A percentile compares a stretch with the other conserved stretches of the same genome.
Conservation (phyloP, 2,329 filamentous ascomycete genomes). For the Thermothelomyces thermophilus region DNA sequence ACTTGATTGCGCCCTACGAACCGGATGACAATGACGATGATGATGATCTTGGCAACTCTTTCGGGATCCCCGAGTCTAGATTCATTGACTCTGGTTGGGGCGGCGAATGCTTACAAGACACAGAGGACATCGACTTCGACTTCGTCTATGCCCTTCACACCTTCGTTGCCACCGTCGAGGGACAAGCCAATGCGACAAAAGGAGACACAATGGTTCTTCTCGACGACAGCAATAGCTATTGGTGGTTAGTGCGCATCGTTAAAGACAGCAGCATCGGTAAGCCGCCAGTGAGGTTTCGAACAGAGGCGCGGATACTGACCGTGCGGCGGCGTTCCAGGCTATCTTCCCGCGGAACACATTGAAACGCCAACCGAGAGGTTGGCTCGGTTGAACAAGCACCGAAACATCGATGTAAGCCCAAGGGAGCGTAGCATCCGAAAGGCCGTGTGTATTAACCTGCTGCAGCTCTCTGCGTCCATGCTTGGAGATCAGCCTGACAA, state of each 20-base stretch:
- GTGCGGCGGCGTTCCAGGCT: conserved; percentile 51
- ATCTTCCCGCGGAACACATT: conserved; percentile 94
- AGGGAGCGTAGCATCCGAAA: not conserved
- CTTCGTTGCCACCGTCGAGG: conserved; percentile 95
- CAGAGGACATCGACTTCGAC: conserved; percentile 99
- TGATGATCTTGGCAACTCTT: conserved; percentile 58
- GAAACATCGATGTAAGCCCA: conserved; percentile 82
- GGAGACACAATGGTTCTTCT: conserved; percentile 98
- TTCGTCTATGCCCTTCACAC: conserved; percentile 98
- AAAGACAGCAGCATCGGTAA: conserved; percentile 91
- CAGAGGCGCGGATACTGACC: conserved; percentile 19
- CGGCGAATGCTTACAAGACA: conserved; percentile 77
- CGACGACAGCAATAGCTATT: conserved; percentile 98
- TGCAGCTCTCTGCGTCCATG: conserved; percentile 56
- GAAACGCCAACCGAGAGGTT: conserved; percentile 94
- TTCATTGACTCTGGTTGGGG: conserved; percentile 69
- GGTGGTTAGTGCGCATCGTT: conserved; percentile 96
- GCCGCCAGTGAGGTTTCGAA: conserved; percentile 16
- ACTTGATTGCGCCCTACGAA: conserved; percentile 41
- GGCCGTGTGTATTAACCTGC: conserved; percentile 27
- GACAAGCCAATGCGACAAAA: conserved; percentile 96
- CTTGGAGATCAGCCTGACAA: conserved; percentile 64
- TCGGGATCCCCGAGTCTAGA: conserved; percentile 48
- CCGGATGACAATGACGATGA: conserved; percentile 32
- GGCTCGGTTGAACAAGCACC: conserved; percentile 91